Base-by-base conservation (phyloP, 192 early-diverging fungal species). In the Coemansia sp. region DNA sequence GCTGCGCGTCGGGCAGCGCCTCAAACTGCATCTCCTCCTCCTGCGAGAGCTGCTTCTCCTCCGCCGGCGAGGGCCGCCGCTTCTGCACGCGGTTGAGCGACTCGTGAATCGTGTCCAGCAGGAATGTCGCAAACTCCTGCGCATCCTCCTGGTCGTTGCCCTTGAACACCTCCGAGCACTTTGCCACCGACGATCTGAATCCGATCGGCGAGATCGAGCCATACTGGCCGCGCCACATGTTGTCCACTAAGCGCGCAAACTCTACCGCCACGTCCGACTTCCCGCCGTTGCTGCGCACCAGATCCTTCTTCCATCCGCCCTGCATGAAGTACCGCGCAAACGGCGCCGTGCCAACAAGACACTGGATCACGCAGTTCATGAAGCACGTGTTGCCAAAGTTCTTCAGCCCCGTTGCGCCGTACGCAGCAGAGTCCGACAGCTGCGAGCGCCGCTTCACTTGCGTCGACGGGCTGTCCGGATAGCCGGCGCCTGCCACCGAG, bases 91-190 rank as follows among this genome's bases (percentile, higher is more conserved):
- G 65, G 68, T 99, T 99, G 40, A 97, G 70, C 66, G 95, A 90
- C 76, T 98, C 97, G 70, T 99, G 96, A 16, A 99, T 70, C 0
- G 89, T 84, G 84, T 98, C 95, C 26, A 98, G 74, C 59, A 99
- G 73, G 71, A 93, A 98, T 5, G 87, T 84, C 11, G 97, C 83
- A 80, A 99, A 98, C 81, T 98, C 96, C 70, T 99, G 97, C 1
- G 92, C 92, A 80, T 99, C 97, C 38, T 99, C 95, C 74, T 99
- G 97, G 57, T 98, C 94, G 53, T 86, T 90, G 7, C 93, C 93
- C 41, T 84, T 85, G 74, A 96, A 99, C 68, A 94, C 91, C 7
- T 89, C 86, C 42, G 91, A 90, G 74, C 89, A 91, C 40, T 86
- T 79, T 13, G 88, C 88, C 12, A 99, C 85, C 1, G 87, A 86